These are phyloP conservation scores for Pyrenochaeta sp. DNA, from an alignment of 2,329 filamentous ascomycete genomes.

Conservation along the genomic window DNA sequence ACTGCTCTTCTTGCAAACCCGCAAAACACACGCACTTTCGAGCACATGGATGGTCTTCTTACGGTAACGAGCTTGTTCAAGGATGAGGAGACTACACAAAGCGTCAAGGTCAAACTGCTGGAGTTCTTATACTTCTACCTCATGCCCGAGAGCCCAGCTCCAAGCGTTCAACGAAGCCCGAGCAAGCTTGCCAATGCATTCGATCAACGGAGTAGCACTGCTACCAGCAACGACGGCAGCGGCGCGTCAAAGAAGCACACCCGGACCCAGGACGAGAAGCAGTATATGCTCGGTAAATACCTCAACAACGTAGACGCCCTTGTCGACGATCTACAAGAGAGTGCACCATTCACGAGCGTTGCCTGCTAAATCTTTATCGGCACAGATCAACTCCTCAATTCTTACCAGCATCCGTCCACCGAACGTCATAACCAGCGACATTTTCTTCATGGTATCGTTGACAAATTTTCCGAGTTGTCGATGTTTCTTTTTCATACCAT, in stretches of 20 bases:
- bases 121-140: conserved; percentile 99
- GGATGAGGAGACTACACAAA: conserved; percentile 80
- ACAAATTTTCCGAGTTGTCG: too few species aligned
- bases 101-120: conserved; percentile 94
- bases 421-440: conserved; percentile 2
- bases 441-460: conserved; percentile 26
- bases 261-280: conserved; percentile 82
- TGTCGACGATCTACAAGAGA: conserved; percentile 82
- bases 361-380: conserved; percentile 24
- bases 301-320: conserved; percentile 81
- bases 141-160: conserved; percentile 80
- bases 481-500: conserved; percentile 21
- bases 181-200: conserved; percentile 43
- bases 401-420: conserved; percentile 1
- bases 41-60: conserved; percentile 87
- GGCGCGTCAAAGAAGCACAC: conserved; percentile 44
- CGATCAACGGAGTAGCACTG: conserved; percentile 40
- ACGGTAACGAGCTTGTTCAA: conserved; percentile 95
- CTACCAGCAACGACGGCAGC: conserved; percentile 35
- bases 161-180: conserved; percentile 44
- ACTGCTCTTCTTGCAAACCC: conserved; percentile 87
- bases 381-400: background rate
- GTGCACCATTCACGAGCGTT: conserved; percentile 63
- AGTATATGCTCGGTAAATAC: conserved; percentile 76
- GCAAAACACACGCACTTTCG: conserved; percentile 88